Evolutionary conservation across 176 grass and related monocot genomes (phyloP).

Genomic region (Aegilops sharonensis): DNA sequence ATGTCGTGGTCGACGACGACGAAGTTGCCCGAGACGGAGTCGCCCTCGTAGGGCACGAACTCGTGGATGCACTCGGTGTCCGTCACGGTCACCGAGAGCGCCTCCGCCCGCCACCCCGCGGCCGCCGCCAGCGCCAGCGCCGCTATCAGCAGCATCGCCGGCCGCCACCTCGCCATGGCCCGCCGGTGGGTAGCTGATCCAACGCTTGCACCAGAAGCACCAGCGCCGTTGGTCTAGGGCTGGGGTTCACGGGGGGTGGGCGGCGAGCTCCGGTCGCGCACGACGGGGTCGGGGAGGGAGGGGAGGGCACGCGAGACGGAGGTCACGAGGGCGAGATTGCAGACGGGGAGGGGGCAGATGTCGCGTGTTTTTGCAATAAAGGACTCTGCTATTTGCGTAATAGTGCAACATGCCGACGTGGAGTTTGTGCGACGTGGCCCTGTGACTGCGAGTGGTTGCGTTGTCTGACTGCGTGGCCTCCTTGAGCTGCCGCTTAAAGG

Average conservation of each 20-base stretch:
- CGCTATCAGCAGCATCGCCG: slow-evolving; percentile 33
- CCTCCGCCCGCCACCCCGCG: slow-evolving; percentile 31
- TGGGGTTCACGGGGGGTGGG: not conserved
- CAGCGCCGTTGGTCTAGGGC: not conserved
- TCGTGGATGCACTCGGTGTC: slow-evolving; percentile 96
- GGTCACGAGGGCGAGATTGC: slow-evolving; percentile 27
- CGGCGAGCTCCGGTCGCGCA: slow-evolving; percentile 11
- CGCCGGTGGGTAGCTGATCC: not conserved
- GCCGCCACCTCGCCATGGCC: slow-evolving; percentile 40
- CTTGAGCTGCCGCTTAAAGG: not conserved
- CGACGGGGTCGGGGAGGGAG: not conserved
- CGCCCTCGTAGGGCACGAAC: slow-evolving; percentile 95
- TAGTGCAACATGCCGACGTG: not conserved
- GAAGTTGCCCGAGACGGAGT: slow-evolving; percentile 93
- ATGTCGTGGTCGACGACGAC: slow-evolving; percentile 98
- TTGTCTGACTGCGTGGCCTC: slow-evolving; percentile 4
- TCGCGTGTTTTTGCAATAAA: slow-evolving; percentile 45
- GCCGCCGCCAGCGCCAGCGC: slow-evolving; percentile 31
- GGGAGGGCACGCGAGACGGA: not conserved
- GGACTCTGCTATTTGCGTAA: slow-evolving; percentile 4
- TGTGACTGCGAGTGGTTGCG: slow-evolving; percentile 12
- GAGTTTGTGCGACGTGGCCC: slow-evolving; percentile 20
- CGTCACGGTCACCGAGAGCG: slow-evolving; percentile 82
- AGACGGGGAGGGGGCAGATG: not conserved
- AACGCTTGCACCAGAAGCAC: not conserved